phyloP scores from a whole-genome alignment of 805 yeast species.

The Wickerhamiella galacta region DNA sequence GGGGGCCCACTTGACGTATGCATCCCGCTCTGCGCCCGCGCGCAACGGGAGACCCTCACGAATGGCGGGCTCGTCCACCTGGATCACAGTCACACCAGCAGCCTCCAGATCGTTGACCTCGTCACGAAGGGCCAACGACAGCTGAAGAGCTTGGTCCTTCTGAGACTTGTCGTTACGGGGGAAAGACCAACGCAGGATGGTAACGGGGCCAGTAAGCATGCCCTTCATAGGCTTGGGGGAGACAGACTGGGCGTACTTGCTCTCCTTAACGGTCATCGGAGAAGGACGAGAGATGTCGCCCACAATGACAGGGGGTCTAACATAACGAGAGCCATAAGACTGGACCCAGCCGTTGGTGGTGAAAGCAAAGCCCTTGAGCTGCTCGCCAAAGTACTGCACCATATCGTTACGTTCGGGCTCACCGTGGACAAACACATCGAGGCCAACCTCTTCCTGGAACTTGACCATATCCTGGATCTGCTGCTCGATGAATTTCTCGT shows the following conservation, averaged over 20 bases:
- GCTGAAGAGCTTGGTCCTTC: slow-evolving; percentile 88
- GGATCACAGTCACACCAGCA: slow-evolving; percentile 95
- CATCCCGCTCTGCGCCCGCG: slow-evolving; percentile 92
- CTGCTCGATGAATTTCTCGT: slow-evolving; percentile 89
- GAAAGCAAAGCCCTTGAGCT: slow-evolving; percentile 94
- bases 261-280: slow-evolving; percentile 98
- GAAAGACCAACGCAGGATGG: slow-evolving; percentile 99
- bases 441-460: slow-evolving; percentile 98
- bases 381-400: slow-evolving; percentile 99
- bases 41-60: slow-evolving; percentile 99
- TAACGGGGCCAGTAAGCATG: slow-evolving; percentile 99
- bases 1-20: slow-evolving; percentile 97
- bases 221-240: slow-evolving; percentile 96
- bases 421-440: slow-evolving; percentile 98
- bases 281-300: slow-evolving; percentile 98
- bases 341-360: slow-evolving; percentile 99
- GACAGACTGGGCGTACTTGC: slow-evolving; percentile 95
- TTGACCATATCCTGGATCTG: slow-evolving; percentile 91
- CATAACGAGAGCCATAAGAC: slow-evolving; percentile 99
- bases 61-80: slow-evolving; percentile 99
- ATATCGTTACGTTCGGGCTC: slow-evolving; percentile 99
- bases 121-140: slow-evolving; percentile 94
- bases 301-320: slow-evolving; percentile 97
- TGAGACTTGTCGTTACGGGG: slow-evolving; percentile 97
- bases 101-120: slow-evolving; percentile 97